Conservation (phyloP, 495 filamentous ascomycete species). For the Penicillium simplicissimum region DNA sequence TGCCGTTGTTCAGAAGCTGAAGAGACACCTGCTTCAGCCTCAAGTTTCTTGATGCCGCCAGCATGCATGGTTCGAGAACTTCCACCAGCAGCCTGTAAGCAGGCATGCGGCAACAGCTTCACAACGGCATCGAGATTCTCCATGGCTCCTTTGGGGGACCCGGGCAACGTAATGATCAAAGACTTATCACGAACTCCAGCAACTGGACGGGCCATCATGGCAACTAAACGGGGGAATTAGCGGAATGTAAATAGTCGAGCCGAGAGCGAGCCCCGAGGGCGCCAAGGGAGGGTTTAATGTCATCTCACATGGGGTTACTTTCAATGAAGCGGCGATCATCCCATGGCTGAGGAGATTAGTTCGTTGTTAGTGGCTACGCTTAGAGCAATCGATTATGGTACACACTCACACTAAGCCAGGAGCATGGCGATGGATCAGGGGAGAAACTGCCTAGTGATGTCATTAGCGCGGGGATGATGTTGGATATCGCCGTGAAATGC, state of each 20-base stretch:
- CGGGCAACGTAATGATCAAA: slow-evolving; percentile 87
- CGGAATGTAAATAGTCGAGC: slow-evolving; percentile 19
- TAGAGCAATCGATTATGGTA: neutral
- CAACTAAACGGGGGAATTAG: slow-evolving; percentile 58
- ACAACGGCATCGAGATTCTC: slow-evolving; percentile 94
- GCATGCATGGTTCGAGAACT: slow-evolving; percentile 79
- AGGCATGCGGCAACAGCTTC: slow-evolving; percentile 90
- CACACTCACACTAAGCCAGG: slow-evolving; percentile 76
- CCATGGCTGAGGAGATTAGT: slow-evolving; percentile 63
- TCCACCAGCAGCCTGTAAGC: slow-evolving; percentile 79
- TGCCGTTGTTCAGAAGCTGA: slow-evolving; percentile 10
- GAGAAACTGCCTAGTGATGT: slow-evolving; percentile 67
- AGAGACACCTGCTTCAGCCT: slow-evolving; percentile 73
- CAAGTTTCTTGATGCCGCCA: slow-evolving; percentile 80
- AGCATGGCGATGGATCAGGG: slow-evolving; percentile 82
- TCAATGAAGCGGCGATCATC: slow-evolving; percentile 85
- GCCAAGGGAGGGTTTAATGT: slow-evolving; percentile 13
- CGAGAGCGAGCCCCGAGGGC: neutral
- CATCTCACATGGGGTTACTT: slow-evolving; percentile 83
- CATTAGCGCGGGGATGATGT: slow-evolving; percentile 19
- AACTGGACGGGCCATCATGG: slow-evolving; percentile 95
- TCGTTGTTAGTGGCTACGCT: slow-evolving; percentile 22
- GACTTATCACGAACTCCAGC: slow-evolving; percentile 84
- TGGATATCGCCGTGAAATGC: slow-evolving; percentile 6
- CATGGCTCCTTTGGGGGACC: slow-evolving; percentile 93